These are phyloP conservation scores for Podospora conica DNA, from an alignment of 495 filamentous ascomycete genomes.

Conservation along the genomic window DNA sequence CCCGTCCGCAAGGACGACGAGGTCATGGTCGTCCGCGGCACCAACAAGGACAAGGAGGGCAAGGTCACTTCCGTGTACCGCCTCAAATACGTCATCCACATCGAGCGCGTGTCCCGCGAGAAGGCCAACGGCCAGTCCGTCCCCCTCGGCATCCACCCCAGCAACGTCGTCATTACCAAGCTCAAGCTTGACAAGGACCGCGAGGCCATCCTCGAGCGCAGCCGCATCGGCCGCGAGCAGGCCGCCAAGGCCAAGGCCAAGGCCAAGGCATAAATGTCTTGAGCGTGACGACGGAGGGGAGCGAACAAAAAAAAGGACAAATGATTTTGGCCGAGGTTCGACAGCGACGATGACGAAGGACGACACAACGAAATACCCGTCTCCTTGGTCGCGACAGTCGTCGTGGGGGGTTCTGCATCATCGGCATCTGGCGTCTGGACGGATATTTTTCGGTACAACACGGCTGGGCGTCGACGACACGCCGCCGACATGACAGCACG, in stretches of 20 bases:
- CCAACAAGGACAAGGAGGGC: slow-evolving; percentile 92
- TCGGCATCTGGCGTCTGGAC: slow-evolving; percentile 27
- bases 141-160: slow-evolving; percentile 80
- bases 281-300: slow-evolving; percentile 1
- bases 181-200: slow-evolving; percentile 98
- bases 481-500: slow-evolving; percentile 14
- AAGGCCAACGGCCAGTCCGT: slow-evolving; percentile 91
- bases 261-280: slow-evolving; percentile 20
- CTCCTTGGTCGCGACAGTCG: slow-evolving; percentile 5
- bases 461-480: slow-evolving; percentile 9
- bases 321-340: slow-evolving; percentile 4
- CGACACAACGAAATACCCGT: slow-evolving; percentile 13
- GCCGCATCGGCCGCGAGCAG: slow-evolving; percentile 68
- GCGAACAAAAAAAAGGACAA: slow-evolving; percentile 14
- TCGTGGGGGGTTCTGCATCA: slow-evolving; percentile 10
- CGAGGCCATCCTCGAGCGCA: slow-evolving; percentile 85
- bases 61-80: slow-evolving; percentile 95
- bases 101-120: slow-evolving; percentile 88
- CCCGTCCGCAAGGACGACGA: slow-evolving; percentile 98
- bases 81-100: slow-evolving; percentile 89
- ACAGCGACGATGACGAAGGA: not conserved
- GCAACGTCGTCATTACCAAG: slow-evolving; percentile 94
- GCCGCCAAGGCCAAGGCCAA: slow-evolving; percentile 49
- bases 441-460: slow-evolving; percentile 19
- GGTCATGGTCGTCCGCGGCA: slow-evolving; percentile 78